phyloP scores from a whole-genome alignment of 495 filamentous ascomycete species.

The Cercophora samala region DNA sequence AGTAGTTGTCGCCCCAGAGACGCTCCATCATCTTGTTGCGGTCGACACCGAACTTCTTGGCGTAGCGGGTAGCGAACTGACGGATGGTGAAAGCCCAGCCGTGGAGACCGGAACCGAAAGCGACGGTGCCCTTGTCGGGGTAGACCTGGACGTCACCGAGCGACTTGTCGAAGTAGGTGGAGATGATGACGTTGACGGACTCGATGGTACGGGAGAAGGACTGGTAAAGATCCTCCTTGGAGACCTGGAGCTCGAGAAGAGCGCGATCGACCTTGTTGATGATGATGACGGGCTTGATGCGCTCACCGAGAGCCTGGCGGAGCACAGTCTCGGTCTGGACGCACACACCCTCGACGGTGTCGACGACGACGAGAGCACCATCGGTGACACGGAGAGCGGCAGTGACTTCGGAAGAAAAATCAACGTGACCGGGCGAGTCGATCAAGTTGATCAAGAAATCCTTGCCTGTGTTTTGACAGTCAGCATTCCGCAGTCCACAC shows the following conservation, averaged over 20 bases:
- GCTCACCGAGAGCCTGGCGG: constrained; percentile 98
- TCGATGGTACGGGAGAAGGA: constrained; percentile 99
- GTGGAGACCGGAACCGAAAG: constrained; percentile 99
- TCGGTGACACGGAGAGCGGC: constrained; percentile 99
- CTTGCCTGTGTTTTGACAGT: constrained; percentile 44
- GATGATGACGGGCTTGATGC: constrained; percentile 98
- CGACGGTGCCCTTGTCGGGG: constrained; percentile 92
- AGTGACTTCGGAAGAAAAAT: constrained; percentile 99
- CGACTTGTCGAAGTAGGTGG: constrained; percentile 95
- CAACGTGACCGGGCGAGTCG: constrained; percentile 99
- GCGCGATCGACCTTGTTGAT: constrained; percentile 99
- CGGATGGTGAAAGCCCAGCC: constrained; percentile 99
- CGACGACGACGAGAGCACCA: constrained; percentile 98
- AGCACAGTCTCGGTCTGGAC: constrained; percentile 99
- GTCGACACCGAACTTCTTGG: constrained; percentile 99
- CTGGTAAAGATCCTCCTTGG: constrained; percentile 99
- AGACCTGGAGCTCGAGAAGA: constrained; percentile 94
- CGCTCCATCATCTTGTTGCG: constrained; percentile 99
- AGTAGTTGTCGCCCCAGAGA: constrained; percentile 99
- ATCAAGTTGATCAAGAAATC: constrained; percentile 99
- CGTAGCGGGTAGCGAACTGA: constrained; percentile 93
- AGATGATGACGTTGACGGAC: constrained; percentile 99
- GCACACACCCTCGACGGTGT: constrained; percentile 98
- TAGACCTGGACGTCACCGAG: constrained; percentile 98
- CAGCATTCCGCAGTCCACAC: constrained; percentile 6